These are phyloP conservation scores for Skeletonema grethae DNA, from an alignment of 108 stramenopile species.

Conservation along the genomic window DNA sequence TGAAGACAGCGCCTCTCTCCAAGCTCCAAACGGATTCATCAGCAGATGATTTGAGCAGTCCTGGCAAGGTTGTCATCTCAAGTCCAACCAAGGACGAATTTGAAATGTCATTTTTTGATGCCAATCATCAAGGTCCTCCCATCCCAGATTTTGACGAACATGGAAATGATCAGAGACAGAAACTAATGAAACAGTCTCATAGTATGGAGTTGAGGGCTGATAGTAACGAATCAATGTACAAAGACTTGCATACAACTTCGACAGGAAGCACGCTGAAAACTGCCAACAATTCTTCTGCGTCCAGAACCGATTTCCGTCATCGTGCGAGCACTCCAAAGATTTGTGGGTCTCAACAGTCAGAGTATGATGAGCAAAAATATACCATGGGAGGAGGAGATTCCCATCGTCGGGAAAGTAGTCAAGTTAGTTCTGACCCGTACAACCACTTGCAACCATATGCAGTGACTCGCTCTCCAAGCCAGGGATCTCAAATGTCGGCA, in stretches of 20 bases:
- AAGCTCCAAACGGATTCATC: neutral
- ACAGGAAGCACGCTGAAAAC: neutral
- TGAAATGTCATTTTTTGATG: neutral
- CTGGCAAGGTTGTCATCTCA: neutral
- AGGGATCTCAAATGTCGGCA: conserved; percentile 31
- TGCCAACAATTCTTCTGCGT: neutral
- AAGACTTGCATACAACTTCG: conserved; percentile 3
- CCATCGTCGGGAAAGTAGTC: neutral
- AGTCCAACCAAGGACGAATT: conserved; percentile 1
- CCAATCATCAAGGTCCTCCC: neutral
- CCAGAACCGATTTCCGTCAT: conserved; percentile 10
- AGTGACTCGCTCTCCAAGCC: conserved; percentile 24
- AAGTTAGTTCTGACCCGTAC: neutral
- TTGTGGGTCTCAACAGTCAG: conserved; percentile 15
- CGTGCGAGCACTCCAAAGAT: conserved; percentile 42
- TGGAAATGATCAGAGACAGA: neutral
- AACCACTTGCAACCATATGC: conserved; percentile 15
- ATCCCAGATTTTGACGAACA: neutral
- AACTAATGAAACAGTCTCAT: neutral
- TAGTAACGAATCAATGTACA: neutral
- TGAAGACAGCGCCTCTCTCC: neutral
- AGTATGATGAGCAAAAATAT: conserved; percentile 4
- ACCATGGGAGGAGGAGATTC: neutral
- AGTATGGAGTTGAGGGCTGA: neutral
- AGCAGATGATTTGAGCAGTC: neutral